Evolutionary conservation across 805 yeast species (phyloP), one percentile per base, ranked within the genome.

Genomic region (Torulaspora franciscae): DNA sequence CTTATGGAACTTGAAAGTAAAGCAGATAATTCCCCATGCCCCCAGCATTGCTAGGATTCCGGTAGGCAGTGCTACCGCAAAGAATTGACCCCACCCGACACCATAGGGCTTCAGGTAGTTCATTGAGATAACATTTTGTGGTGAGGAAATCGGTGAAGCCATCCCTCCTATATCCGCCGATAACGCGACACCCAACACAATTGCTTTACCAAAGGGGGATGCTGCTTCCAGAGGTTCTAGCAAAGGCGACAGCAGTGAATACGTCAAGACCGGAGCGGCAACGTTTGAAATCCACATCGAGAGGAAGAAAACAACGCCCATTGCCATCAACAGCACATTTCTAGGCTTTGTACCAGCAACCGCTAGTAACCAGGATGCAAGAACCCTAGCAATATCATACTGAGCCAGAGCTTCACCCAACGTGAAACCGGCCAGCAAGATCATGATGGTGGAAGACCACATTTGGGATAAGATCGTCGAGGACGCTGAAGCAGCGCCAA

Each of bases 271-370:
- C 0, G 98, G 98, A 1, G 97, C 87, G 0, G 98, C 98, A 36
- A 91, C 98, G 66, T 91, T 91, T 22, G 95, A 85, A 48, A 91
- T 90, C 95, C 96, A 90, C 86, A 91, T 89, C 5, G 95, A 80
- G 43, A 88, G 72, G 63, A 90, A 81, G 47, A 90, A 73, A 0
- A 96, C 81, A 15, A 91, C 93, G 32, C 75, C 67, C 97, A 91
- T 88, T 46, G 89, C 80, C 35, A 88, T 76, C 32, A 90, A 66
- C 37, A 89, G 66, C 10, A 91, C 83, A 49, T 79, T 75, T 38
- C 85, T 74, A 17, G 98, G 98, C 50, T 81, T 80, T 7, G 85
- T 81, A 24, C 97, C 96, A 1, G 95, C 90, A 40, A 73, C 68
- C 3, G 89, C 76, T 45, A 91, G 70, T 46, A 91, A 77, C 66